Base-by-base conservation (phyloP, 805 yeast species). In the Saturnispora diversa region DNA sequence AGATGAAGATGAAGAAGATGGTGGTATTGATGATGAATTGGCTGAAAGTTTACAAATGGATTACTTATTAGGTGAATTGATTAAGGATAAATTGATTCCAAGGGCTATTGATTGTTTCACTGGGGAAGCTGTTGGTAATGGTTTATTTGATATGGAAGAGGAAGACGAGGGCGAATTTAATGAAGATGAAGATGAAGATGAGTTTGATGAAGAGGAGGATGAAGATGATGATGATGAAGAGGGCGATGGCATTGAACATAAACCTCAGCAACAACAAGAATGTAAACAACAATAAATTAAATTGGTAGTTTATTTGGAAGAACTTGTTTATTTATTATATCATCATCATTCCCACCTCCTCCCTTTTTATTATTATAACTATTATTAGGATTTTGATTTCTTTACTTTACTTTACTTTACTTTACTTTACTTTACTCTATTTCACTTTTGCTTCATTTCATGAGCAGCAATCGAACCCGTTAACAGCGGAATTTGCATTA, bases 91-190 rank as follows among this genome's bases (percentile, higher is more conserved):
- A 63, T 74, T 92, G 58, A 80, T 92, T 47, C 97, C 97, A 47
- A 79, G 96, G 59, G 97, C 97, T 39, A 75, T 92, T 54, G 97
- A 90, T 62, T 92, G 98, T 97, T 92, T 87, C 63, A 90, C 98
- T 8, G 98, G 98, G 35, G 86, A 86, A 50, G 98, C 98, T 19
- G 72, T 90, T 44, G 80, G 69, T 3, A 77, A 72, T 16, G 77
- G 65, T 4, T 77, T 67, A 8, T 84, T 74, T 15, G 83, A 70
- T 2, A 83, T 73, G 12, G 80, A 69, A 4, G 79, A 69, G 38
- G 63, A 52, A 25, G 56, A 51, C 25, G 84, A 72, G 13, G 80
- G 66, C 30, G 74, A 69, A 17, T 76, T 74, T 11, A 86, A 72
- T 8, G 84, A 74, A 13, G 75, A 67, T 16, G 80, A 70, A 2